These are phyloP conservation scores for Phialophora chinensis DNA, from an alignment of 2,329 filamentous ascomycete species.

Conservation along the genomic window DNA sequence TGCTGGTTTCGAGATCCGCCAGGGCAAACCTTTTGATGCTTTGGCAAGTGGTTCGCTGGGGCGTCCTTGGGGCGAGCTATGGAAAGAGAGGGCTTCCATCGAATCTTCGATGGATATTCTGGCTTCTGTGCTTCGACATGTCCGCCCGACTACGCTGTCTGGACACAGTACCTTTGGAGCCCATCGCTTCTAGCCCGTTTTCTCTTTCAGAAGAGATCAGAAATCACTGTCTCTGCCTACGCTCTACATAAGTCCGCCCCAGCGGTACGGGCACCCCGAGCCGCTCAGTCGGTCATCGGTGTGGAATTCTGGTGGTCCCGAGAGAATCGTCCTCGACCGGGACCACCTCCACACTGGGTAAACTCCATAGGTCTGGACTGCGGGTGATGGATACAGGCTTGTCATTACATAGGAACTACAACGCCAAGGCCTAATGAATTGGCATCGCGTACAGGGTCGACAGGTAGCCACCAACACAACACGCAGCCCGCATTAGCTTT, in stretches of 20 bases:
- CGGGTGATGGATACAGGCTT: too few species aligned
- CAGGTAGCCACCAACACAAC: too few species aligned
- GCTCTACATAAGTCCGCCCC: neutral
- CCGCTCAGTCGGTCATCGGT: neutral
- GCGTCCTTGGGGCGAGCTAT: neutral
- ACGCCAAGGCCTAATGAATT: too few species aligned
- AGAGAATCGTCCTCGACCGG: too few species aligned
- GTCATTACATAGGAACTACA: too few species aligned
- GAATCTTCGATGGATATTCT: neutral
- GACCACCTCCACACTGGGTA: too few species aligned
- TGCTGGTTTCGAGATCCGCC: neutral
- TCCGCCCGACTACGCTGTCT: neutral
- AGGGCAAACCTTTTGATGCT: neutral
- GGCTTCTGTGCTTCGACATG: neutral
- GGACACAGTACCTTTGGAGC: neutral
- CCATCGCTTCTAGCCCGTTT: neutral
- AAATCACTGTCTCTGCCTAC: neutral
- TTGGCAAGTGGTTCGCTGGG: neutral
- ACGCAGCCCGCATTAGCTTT: too few species aligned
- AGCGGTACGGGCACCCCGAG: neutral
- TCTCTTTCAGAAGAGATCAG: neutral
- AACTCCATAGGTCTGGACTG: too few species aligned
- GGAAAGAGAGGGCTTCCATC: neutral
- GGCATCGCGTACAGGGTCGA: too few species aligned
- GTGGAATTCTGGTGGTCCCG: neutral